Conservation (phyloP, 2,329 filamentous ascomycete species). For the Scytalidium lignicola region DNA sequence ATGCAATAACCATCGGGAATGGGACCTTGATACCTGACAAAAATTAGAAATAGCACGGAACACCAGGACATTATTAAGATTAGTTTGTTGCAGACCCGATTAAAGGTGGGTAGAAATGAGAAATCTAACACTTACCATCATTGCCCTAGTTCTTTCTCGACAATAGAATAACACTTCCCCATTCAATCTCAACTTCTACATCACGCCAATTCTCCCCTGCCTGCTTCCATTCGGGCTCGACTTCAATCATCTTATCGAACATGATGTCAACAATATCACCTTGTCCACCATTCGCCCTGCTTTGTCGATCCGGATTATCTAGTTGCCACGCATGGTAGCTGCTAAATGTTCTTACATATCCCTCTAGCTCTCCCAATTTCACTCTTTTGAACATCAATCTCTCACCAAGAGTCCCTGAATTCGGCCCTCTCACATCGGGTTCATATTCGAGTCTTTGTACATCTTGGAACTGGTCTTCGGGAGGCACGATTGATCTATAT, state of each 20-base stretch:
- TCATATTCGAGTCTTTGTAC: constrained; percentile 52
- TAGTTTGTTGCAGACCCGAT: too few relatives aligned
- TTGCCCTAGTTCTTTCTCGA: constrained; percentile 38
- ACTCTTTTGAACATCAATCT: constrained; percentile 48
- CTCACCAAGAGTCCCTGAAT: constrained; percentile 32
- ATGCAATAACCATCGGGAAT: too few relatives aligned
- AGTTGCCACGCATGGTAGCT: constrained; percentile 54
- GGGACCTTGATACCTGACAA: too few relatives aligned
- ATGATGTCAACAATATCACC: constrained; percentile 60
- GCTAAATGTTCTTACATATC: constrained; percentile 58
- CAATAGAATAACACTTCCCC: constrained; percentile 56
- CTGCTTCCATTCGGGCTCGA: constrained; percentile 47
- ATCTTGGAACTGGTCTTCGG: constrained; percentile 45
- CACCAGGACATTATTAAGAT: too few relatives aligned
- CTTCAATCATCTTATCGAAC: constrained; percentile 51
- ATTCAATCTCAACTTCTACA: constrained; percentile 51
- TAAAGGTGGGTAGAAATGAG: too few relatives aligned
- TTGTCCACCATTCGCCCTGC: constrained; percentile 46
- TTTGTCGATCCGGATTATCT: constrained; percentile 44
- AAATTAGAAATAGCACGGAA: too few relatives aligned
- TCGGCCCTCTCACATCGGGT: constrained; percentile 38
- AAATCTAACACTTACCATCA: not conserved
- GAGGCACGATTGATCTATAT: constrained; percentile 46
- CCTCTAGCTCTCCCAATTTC: constrained; percentile 53
- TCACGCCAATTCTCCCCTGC: constrained; percentile 45